These are phyloP conservation scores for Sequoia sempervirens DNA, from an alignment of 75 land plant species.

Conservation along the genomic window DNA sequence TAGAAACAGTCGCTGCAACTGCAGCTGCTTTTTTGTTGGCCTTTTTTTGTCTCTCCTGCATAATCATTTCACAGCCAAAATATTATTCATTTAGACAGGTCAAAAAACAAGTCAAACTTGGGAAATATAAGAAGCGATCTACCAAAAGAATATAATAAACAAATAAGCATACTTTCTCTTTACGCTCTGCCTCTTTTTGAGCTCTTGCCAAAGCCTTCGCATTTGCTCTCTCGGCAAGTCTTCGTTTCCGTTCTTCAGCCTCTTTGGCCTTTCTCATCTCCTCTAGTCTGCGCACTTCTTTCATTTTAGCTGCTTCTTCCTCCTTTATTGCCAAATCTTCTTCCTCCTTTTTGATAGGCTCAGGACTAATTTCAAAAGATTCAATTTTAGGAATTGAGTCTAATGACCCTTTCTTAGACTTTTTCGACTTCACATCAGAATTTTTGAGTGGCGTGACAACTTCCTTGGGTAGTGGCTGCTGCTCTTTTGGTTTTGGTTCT, in stretches of 20 bases:
- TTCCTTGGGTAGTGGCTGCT: slow-evolving; percentile 8
- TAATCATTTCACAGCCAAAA: background rate
- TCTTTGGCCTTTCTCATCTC: slow-evolving; percentile 80
- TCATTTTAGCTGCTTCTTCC: slow-evolving; percentile 54
- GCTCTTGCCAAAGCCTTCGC: slow-evolving; percentile 64
- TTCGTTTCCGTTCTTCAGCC: slow-evolving; percentile 82
- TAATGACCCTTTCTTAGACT: background rate
- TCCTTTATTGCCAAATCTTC: slow-evolving; percentile 33
- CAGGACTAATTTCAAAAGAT: slow-evolving; percentile 9
- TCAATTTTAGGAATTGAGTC: slow-evolving; percentile 9
- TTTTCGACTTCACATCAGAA: slow-evolving; percentile 17
- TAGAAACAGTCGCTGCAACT: slow-evolving; percentile 9
- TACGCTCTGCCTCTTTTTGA: slow-evolving; percentile 75
- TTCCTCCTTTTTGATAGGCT: slow-evolving; percentile 17
- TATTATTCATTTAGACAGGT: background rate
- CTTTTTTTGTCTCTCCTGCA: slow-evolving; percentile 70
- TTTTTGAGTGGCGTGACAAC: slow-evolving; percentile 14
- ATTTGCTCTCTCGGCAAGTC: slow-evolving; percentile 71
- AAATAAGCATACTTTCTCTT: slow-evolving; percentile 54
- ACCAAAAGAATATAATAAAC: background rate
- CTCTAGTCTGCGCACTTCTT: slow-evolving; percentile 44
- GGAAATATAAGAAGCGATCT: background rate
- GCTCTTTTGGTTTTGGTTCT: background rate
- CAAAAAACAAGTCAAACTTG: background rate
- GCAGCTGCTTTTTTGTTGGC: slow-evolving; percentile 59